Evolutionary conservation across 225 moss, liverwort and hornwort species (phyloP).

Genomic region (Asterella californica): DNA sequence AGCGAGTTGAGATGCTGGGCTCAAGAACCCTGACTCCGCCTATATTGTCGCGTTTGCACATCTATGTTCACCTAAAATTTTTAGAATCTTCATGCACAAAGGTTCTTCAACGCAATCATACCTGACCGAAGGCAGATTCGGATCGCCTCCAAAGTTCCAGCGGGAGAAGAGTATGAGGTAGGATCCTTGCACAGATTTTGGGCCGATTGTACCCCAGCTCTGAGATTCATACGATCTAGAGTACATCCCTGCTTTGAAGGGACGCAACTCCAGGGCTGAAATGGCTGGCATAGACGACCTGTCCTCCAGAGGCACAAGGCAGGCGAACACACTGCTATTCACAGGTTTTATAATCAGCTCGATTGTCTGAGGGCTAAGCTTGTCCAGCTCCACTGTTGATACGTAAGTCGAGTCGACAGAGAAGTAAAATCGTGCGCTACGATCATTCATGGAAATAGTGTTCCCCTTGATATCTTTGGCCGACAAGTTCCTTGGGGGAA

Average conservation of each 20-base stretch:
- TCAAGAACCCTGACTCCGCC: no score
- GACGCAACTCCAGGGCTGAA: constrained; percentile 14
- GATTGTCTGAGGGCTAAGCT: not conserved
- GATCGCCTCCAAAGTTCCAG: constrained; percentile 4
- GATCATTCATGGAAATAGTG: no score
- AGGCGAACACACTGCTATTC: not conserved
- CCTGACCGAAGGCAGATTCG: not conserved
- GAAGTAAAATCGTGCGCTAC: not conserved
- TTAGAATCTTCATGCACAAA: no score
- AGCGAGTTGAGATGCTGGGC: no score
- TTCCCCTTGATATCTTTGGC: no score
- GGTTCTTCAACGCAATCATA: not conserved
- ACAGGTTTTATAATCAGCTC: not conserved
- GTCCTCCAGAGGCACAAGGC: constrained; percentile 15
- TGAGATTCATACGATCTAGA: not conserved
- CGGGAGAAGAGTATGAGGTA: not conserved
- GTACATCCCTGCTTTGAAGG: not conserved
- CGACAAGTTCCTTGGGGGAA: not conserved
- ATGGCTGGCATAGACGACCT: constrained; percentile 18
- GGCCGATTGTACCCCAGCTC: not conserved
- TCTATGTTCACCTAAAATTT: no score
- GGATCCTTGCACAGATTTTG: not conserved
- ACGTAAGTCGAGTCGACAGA: constrained; percentile 8
- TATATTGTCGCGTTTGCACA: no score
- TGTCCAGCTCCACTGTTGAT: not conserved